Evolutionary conservation across 352 stramenopile species (phyloP).

Genomic region (Bremia lactucae): DNA sequence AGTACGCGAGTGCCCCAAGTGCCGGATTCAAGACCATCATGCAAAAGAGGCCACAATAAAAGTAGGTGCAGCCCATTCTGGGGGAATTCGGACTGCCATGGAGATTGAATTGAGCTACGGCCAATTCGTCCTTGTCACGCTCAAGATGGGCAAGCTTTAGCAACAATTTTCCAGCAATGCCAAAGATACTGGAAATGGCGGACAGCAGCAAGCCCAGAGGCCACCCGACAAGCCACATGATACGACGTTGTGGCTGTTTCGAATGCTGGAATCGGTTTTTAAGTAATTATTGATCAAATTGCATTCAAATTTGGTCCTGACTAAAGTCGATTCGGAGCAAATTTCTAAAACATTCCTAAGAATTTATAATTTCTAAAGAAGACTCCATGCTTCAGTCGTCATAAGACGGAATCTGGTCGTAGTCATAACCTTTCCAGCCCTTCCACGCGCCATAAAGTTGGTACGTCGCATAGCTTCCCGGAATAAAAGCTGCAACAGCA

Average conservation of each 20-base stretch:
- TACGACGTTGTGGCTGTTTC: background rate
- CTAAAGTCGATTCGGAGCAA: too few species aligned
- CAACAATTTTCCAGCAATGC: slow-evolving; percentile 70
- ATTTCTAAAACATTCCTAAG: too few species aligned
- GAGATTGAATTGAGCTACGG: slow-evolving; percentile 10
- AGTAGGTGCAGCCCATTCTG: slow-evolving; percentile 48
- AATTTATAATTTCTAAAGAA: background rate
- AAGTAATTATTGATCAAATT: too few species aligned
- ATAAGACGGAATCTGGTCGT: slow-evolving; percentile 77
- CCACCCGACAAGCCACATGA: slow-evolving; percentile 55
- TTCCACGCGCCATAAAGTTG: slow-evolving; percentile 77
- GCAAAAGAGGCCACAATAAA: slow-evolving; percentile 53
- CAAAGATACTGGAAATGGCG: slow-evolving; percentile 65
- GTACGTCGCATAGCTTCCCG: slow-evolving; percentile 64
- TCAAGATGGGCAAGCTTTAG: slow-evolving; percentile 75
- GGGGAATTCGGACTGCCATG: slow-evolving; percentile 10
- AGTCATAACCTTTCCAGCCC: slow-evolving; percentile 78
- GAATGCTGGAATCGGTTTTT: background rate
- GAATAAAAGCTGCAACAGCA: slow-evolving; percentile 57
- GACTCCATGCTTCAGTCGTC: slow-evolving; percentile 37
- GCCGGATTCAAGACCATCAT: slow-evolving; percentile 73
- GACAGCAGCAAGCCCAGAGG: slow-evolving; percentile 65
- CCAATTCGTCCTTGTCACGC: slow-evolving; percentile 48
- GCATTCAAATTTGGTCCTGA: too few species aligned
- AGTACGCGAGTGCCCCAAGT: slow-evolving; percentile 53